A percentile compares a stretch with the other conserved stretches of the same genome.
Evolutionary conservation across 768 basidiomycete genomes (phyloP).

Genomic region (Tulasnella sp.): DNA sequence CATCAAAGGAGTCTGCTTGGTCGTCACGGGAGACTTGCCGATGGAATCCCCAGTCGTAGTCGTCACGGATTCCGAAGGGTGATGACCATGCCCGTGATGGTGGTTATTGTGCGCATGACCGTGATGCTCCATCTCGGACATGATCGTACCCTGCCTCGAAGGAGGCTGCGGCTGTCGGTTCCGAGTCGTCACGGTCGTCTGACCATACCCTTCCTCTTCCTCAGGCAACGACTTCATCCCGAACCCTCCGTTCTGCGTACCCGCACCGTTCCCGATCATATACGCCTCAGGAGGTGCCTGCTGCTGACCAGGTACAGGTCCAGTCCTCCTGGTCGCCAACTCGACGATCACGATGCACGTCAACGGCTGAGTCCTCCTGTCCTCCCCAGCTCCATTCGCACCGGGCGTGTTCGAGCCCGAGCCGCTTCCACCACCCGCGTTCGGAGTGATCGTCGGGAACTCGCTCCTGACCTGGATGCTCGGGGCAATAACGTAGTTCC

Average conservation of each 20-base stretch:
- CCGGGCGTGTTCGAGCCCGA: neutral
- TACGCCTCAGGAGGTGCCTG: neutral
- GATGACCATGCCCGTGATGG: neutral
- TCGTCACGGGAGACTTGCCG: neutral
- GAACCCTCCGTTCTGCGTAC: neutral
- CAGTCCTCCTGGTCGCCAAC: slow-evolving; percentile 61
- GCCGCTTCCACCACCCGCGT: slow-evolving; percentile 19
- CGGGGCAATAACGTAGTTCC: slow-evolving; percentile 69
- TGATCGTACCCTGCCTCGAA: neutral
- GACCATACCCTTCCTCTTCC: neutral
- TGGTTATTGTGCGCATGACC: neutral
- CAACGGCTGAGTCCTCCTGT: slow-evolving; percentile 63
- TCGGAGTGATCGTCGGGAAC: slow-evolving; percentile 69
- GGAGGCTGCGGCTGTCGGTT: neutral
- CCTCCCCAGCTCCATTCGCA: neutral
- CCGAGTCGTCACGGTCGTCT: neutral
- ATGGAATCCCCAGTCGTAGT: neutral
- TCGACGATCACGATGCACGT: slow-evolving; percentile 93
- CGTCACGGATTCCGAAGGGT: neutral
- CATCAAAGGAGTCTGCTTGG: neutral
- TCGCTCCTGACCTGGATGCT: slow-evolving; percentile 91
- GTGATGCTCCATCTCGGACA: neutral
- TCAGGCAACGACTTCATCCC: neutral
- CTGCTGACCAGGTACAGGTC: neutral
- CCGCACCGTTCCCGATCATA: neutral